A percentile compares a stretch with the other conserved stretches of the same genome.
Conservation (phyloP, 148 eudicot genomes). For the Rhododendron griersonianum region DNA sequence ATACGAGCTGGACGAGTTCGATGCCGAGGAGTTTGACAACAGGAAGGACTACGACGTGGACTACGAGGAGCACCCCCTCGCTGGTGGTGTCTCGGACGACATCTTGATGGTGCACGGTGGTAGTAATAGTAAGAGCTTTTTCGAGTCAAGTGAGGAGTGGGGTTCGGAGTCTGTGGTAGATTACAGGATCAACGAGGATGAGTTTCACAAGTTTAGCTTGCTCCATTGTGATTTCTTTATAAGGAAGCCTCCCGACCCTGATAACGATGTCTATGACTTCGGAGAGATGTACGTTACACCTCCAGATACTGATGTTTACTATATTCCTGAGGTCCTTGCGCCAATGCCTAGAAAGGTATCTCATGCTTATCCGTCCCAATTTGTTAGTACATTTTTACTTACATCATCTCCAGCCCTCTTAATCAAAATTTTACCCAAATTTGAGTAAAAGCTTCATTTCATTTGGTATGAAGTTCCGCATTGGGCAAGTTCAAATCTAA, state of each 20-base stretch:
- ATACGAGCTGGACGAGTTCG: conserved; percentile 86
- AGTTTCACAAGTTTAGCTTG: conserved; percentile 80
- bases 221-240: conserved; percentile 89
- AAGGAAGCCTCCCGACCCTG: conserved; percentile 81
- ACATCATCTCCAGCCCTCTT: not conserved
- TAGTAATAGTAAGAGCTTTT: conserved; percentile 59
- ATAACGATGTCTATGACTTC: conserved; percentile 82
- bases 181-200: conserved; percentile 84
- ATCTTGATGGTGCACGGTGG: conserved; percentile 20
- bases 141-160: conserved; percentile 60
- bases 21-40: conserved; percentile 75
- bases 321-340: conserved; percentile 89
- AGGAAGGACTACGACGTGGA: conserved; percentile 76
- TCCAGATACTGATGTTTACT: conserved; percentile 90
- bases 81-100: conserved; percentile 11
- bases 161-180: conserved; percentile 63
- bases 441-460: not conserved
- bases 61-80: conserved; percentile 43
- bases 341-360: conserved; percentile 94
- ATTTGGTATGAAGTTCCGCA: no score
- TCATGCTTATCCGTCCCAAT: not conserved
- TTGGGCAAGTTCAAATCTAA: not conserved
- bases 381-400: not conserved
- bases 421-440: not conserved
- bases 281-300: conserved; percentile 99